These are phyloP conservation scores for Cyclostephanos invisitatus DNA, from an alignment of 108 stramenopile genomes.

Conservation along the genomic window DNA sequence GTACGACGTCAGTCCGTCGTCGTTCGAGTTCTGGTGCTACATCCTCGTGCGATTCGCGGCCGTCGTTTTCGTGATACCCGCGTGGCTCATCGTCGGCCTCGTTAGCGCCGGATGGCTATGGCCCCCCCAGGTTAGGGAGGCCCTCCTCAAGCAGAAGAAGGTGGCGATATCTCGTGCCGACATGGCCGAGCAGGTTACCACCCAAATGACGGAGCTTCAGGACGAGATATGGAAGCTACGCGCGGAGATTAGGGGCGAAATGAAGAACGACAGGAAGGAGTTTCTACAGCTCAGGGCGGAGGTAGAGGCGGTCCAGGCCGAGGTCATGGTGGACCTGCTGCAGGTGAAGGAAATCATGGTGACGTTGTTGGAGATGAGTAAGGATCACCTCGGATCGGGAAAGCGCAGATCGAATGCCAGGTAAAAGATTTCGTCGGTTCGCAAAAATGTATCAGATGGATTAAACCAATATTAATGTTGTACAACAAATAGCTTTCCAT, in stretches of 20 bases:
- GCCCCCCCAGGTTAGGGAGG: conserved; percentile 59
- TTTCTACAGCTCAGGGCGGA: conserved; percentile 63
- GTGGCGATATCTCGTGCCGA: conserved; percentile 67
- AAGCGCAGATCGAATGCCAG: neutral
- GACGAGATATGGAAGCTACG: conserved; percentile 61
- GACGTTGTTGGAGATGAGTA: conserved; percentile 25
- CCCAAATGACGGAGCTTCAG: conserved; percentile 67
- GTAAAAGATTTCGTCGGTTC: too few relatives aligned
- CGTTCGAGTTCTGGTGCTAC: conserved; percentile 54
- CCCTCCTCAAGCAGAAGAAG: conserved; percentile 42
- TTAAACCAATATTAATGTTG: too few relatives aligned
- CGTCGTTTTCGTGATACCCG: conserved; percentile 46
- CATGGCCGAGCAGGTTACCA: conserved; percentile 65
- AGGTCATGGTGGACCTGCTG: conserved; percentile 60
- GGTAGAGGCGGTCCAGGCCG: conserved; percentile 61
- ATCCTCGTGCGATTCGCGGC: conserved; percentile 34
- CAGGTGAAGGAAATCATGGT: conserved; percentile 67
- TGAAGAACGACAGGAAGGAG: conserved; percentile 74
- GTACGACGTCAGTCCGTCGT: conserved; percentile 33
- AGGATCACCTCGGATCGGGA: neutral
- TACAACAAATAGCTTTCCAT: too few relatives aligned
- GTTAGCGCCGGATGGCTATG: conserved; percentile 52
- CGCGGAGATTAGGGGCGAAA: conserved; percentile 64
- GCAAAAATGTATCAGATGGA: too few relatives aligned
- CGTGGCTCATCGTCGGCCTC: conserved; percentile 52